Percentiles rank a stretch among this genome's conserved stretches.
phyloP scores from a whole-genome alignment of 306 rosid genomes.

The Vachellia collinsii region DNA sequence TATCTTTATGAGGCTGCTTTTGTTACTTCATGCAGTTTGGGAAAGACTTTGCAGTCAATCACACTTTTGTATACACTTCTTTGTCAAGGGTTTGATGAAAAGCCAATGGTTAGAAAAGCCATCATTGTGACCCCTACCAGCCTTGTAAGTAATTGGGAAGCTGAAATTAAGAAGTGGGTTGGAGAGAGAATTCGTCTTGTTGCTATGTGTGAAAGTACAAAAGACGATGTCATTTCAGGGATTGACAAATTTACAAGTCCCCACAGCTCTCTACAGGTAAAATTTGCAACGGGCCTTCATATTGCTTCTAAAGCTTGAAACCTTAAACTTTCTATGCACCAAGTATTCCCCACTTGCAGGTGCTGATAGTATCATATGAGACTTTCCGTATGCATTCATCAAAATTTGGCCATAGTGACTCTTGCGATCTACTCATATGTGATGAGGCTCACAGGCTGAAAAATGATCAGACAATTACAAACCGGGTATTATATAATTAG shows the following conservation, averaged over 20 bases:
- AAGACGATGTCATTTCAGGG: constrained; percentile 83
- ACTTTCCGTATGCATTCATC: constrained; percentile 91
- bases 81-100: constrained; percentile 87
- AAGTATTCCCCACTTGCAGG: constrained; percentile 50
- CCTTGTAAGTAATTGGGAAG: constrained; percentile 98
- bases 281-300: constrained; percentile 27
- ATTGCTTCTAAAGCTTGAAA: constrained; percentile 23
- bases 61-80: constrained; percentile 88
- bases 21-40: constrained; percentile 64
- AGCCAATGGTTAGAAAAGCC: constrained; percentile 80
- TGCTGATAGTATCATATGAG: constrained; percentile 89
- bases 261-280: constrained; percentile 63
- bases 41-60: constrained; percentile 98
- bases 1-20: constrained; percentile 24
- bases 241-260: constrained; percentile 74
- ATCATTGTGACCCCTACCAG: constrained; percentile 97
- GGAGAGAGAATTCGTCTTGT: constrained; percentile 79
- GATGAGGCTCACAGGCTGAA: constrained; percentile 98
- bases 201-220: constrained; percentile 87
- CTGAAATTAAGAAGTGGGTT: constrained; percentile 90
- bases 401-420: constrained; percentile 68
- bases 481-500: constrained; percentile 57
- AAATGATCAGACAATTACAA: constrained; percentile 96
- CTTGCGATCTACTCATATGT: constrained; percentile 92
- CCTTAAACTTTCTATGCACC: constrained; percentile 23